Evolutionary conservation across 1,139 yeast genomes (phyloP).

Genomic region (Blastobotrys illinoisensis): DNA sequence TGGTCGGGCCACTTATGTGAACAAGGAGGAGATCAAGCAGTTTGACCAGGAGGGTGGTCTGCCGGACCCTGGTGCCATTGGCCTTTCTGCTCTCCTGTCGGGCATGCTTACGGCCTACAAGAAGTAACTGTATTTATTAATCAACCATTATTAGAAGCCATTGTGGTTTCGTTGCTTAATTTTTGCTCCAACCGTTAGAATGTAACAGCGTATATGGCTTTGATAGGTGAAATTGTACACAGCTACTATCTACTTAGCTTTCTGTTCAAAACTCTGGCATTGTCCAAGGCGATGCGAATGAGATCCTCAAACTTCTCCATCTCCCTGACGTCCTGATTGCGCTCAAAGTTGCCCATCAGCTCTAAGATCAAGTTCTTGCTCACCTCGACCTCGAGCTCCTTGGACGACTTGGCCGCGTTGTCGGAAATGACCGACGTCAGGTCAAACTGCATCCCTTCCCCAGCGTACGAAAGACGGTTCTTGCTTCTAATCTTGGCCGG

Average conservation of each 20-base stretch:
- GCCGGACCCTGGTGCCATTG: constrained; percentile 89
- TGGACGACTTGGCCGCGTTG: constrained; percentile 17
- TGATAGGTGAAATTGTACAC: too few species aligned
- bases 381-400: constrained; percentile 51
- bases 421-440: constrained; percentile 30
- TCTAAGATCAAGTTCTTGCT: constrained; percentile 57
- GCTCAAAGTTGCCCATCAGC: constrained; percentile 46
- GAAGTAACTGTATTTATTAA: neutral
- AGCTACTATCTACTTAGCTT: constrained; percentile 2
- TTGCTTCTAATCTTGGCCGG: constrained; percentile 47
- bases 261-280: constrained; percentile 20
- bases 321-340: constrained; percentile 23
- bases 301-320: constrained; percentile 35
- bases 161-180: too few species aligned
- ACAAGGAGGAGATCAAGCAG: constrained; percentile 47
- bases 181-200: too few species aligned
- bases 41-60: constrained; percentile 43
- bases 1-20: constrained; percentile 90
- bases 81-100: constrained; percentile 30
- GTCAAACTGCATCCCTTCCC: constrained; percentile 31
- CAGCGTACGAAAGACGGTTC: constrained; percentile 36
- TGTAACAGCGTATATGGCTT: too few species aligned
- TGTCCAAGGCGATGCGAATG: constrained; percentile 30
- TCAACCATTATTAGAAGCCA: too few species aligned
- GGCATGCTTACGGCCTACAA: constrained; percentile 24